These are phyloP conservation scores for Centrapalus pauciflorus DNA, from an alignment of 129 eudicot species.

Conservation along the genomic window DNA sequence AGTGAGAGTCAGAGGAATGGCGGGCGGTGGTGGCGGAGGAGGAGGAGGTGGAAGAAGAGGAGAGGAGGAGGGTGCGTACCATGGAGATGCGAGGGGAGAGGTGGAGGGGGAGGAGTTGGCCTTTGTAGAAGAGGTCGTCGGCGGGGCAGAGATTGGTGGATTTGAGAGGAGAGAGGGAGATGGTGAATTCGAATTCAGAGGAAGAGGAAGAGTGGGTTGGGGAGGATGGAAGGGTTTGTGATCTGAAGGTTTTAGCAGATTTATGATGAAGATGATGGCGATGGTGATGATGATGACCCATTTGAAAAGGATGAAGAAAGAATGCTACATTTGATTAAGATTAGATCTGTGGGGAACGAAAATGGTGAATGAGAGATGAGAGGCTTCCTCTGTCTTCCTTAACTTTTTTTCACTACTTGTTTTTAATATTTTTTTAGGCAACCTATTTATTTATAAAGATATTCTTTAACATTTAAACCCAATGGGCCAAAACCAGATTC, in stretches of 20 bases:
- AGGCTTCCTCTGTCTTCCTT: too few species aligned
- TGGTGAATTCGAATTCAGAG: slow-evolving; percentile 83
- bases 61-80: slow-evolving; percentile 68
- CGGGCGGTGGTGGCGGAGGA: slow-evolving; percentile 54
- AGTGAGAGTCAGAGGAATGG: slow-evolving; percentile 45
- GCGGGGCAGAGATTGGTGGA: slow-evolving; percentile 69
- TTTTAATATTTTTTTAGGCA: too few species aligned
- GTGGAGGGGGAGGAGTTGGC: slow-evolving; percentile 90
- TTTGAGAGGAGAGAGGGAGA: slow-evolving; percentile 65
- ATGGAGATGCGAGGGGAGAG: slow-evolving; percentile 82
- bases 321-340: background rate
- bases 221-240: slow-evolving; percentile 86
- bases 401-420: too few species aligned
- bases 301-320: background rate
- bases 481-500: too few species aligned
- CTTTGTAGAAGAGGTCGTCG: slow-evolving; percentile 91
- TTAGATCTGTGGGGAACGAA: slow-evolving; percentile 8
- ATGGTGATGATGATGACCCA: background rate
- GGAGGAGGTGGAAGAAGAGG: slow-evolving; percentile 71
- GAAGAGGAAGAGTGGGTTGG: slow-evolving; percentile 84
- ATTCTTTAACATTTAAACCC: too few species aligned
- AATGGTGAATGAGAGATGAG: too few species aligned
- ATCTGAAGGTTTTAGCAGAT: slow-evolving; percentile 24
- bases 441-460: too few species aligned
- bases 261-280: slow-evolving; percentile 6